These are phyloP conservation scores for Candida verbasci DNA, from an alignment of 805 yeast genomes.

Conservation along the genomic window DNA sequence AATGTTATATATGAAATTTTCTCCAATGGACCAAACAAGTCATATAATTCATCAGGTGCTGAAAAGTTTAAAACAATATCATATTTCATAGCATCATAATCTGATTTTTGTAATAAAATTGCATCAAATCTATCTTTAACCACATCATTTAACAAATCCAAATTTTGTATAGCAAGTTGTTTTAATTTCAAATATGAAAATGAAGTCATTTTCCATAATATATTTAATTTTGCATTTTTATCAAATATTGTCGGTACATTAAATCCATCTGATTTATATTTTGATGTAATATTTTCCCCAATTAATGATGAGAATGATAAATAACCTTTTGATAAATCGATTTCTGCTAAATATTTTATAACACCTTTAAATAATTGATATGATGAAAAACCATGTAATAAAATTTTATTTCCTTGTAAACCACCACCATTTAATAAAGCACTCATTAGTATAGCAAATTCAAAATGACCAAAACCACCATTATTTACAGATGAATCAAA, in stretches of 20 bases:
- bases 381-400: slow-evolving; percentile 84
- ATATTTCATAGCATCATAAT: slow-evolving; percentile 51
- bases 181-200: slow-evolving; percentile 60
- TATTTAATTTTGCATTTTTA: slow-evolving; percentile 68
- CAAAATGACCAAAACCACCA: slow-evolving; percentile 92
- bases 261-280: slow-evolving; percentile 55
- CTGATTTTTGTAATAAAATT: slow-evolving; percentile 63
- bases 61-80: slow-evolving; percentile 61
- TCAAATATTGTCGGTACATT: slow-evolving; percentile 74
- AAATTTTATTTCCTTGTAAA: slow-evolving; percentile 63
- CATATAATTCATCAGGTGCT: slow-evolving; percentile 33
- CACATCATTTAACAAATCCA: slow-evolving; percentile 67
- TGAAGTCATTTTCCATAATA: slow-evolving; percentile 75
- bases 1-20: slow-evolving; percentile 67
- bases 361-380: slow-evolving; percentile 92
- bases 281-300: slow-evolving; percentile 40
- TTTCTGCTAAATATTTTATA: slow-evolving; percentile 73
- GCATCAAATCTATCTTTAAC: slow-evolving; percentile 79
- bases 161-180: slow-evolving; percentile 65
- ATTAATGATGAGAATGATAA: slow-evolving; percentile 59
- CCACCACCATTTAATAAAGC: slow-evolving; percentile 84
- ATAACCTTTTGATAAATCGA: slow-evolving; percentile 68
- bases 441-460: slow-evolving; percentile 77
- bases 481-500: slow-evolving; percentile 56
- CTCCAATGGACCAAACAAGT: slow-evolving; percentile 62